phyloP scores from a whole-genome alignment of 441 rosid species.

The Jatropha podagrica region DNA sequence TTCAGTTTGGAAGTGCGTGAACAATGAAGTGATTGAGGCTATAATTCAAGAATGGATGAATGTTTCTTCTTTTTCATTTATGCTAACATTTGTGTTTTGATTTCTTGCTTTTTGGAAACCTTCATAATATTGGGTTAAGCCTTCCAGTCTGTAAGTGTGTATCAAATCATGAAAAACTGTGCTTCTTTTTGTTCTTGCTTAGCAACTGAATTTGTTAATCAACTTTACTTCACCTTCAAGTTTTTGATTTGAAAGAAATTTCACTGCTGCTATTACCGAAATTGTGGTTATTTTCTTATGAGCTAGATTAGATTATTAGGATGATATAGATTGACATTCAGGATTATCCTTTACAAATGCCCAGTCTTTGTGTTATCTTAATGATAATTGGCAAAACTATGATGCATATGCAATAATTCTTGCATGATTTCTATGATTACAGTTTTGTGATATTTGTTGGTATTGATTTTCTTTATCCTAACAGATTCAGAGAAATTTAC shows the following conservation, averaged over 20 bases:
- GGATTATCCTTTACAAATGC: too few species aligned
- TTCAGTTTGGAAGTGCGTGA: background rate
- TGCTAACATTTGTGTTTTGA: background rate
- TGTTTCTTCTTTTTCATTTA: background rate
- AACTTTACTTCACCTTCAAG: background rate
- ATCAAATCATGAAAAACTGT: background rate
- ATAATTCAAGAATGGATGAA: background rate
- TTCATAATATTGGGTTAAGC: background rate
- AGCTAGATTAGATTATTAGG: background rate
- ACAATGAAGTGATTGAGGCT: background rate
- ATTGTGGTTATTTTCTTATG: background rate
- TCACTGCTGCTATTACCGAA: background rate
- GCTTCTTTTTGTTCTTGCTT: background rate
- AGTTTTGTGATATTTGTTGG: background rate
- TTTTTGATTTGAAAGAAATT: background rate
- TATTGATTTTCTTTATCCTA: background rate
- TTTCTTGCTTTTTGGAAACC: background rate
- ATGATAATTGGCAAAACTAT: background rate
- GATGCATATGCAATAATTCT: background rate
- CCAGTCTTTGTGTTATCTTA: background rate
- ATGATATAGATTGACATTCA: background rate
- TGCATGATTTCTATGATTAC: background rate
- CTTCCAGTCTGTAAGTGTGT: background rate
- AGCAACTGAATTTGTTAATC: background rate
- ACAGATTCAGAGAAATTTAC: constrained; percentile 63